Evolutionary conservation across 2,329 filamentous ascomycete species (phyloP).

Genomic region (Teratosphaeria gauchensis): DNA sequence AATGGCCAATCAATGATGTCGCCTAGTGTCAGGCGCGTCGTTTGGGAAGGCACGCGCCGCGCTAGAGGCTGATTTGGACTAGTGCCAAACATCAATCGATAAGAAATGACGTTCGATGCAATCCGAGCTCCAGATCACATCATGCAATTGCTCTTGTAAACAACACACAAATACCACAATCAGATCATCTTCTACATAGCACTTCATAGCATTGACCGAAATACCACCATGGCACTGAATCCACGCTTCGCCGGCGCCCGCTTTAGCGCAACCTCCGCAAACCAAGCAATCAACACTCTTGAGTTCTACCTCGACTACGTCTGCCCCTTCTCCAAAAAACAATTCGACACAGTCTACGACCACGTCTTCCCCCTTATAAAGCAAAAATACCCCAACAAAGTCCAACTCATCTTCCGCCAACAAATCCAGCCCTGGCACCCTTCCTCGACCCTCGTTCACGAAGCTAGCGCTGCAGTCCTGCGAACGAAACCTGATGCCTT

Average conservation of each 20-base stretch:
- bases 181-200: not conserved
- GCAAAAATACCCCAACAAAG: slow-evolving; percentile 47
- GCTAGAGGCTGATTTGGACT: not conserved
- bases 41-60: not conserved
- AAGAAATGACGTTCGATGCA: not conserved
- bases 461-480: slow-evolving; percentile 75
- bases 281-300: slow-evolving; percentile 41
- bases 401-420: slow-evolving; percentile 77
- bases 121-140: not conserved
- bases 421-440: slow-evolving; percentile 87
- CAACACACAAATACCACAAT: not conserved
- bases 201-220: not conserved
- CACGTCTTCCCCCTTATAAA: slow-evolving; percentile 56
- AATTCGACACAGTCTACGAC: slow-evolving; percentile 68
- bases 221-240: slow-evolving; percentile 56
- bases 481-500: slow-evolving; percentile 61
- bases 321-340: slow-evolving; percentile 59
- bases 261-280: slow-evolving; percentile 40
- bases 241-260: slow-evolving; percentile 69
- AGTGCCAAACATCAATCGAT: not conserved
- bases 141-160: not conserved
- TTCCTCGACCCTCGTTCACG: slow-evolving; percentile 58
- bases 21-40: not conserved
- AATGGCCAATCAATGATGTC: not conserved
- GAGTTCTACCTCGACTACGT: slow-evolving; percentile 73